Percentiles rank a stretch among this genome's conserved stretches.
Conservation (phyloP, 495 filamentous ascomycete genomes). For the Aspergillus leporis region DNA sequence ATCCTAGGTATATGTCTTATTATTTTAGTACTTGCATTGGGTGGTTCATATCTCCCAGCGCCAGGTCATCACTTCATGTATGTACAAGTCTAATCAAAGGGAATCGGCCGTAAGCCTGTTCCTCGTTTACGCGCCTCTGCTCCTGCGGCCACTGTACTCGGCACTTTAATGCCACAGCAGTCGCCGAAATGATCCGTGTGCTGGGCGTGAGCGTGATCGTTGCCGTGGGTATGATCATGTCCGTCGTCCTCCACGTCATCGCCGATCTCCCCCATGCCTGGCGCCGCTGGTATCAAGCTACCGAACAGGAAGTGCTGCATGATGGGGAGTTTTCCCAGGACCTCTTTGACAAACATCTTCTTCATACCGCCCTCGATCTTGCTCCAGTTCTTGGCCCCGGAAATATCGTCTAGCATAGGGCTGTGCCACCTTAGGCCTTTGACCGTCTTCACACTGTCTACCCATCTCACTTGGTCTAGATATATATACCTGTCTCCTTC, state of each 20-base stretch:
- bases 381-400: constrained; percentile 82
- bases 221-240: constrained; percentile 59
- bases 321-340: constrained; percentile 90
- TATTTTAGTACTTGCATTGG: not conserved
- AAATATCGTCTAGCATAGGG: constrained; percentile 98
- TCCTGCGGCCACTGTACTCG: constrained; percentile 84
- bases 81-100: constrained; percentile 68
- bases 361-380: constrained; percentile 96
- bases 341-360: constrained; percentile 93
- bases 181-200: constrained; percentile 78
- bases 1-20: not conserved
- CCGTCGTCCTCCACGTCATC: constrained; percentile 53
- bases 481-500: constrained; percentile 82
- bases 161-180: constrained; percentile 98
- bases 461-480: constrained; percentile 86
- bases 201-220: constrained; percentile 57
- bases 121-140: constrained; percentile 80
- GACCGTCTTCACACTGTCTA: constrained; percentile 95
- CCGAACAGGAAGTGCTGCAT: constrained; percentile 99
- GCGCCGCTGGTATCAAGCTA: constrained; percentile 70
- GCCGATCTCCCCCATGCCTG: constrained; percentile 68
- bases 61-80: not conserved
- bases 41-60: not conserved
- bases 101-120: constrained; percentile 74
- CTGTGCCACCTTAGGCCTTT: constrained; percentile 95